phyloP scores from a whole-genome alignment of 257 asterid genomes.

The Buddleja alternifolia region DNA sequence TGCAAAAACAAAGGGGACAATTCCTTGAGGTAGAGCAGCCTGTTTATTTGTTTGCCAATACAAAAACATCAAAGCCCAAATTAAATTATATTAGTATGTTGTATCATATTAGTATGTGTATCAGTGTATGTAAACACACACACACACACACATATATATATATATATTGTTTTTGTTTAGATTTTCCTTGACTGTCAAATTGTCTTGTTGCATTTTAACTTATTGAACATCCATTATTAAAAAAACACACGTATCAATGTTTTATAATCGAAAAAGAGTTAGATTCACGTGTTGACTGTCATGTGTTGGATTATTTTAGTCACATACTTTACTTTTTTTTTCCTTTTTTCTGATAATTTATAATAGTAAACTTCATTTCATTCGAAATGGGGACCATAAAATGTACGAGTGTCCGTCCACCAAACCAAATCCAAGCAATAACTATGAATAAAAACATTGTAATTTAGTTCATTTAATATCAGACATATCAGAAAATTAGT shows the following conservation, averaged over 20 bases:
- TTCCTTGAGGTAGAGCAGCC: conserved; percentile 73
- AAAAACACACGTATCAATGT: not conserved
- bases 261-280: conserved; percentile 18
- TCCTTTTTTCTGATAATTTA: no score
- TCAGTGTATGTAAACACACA: no score
- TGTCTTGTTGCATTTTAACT: conserved; percentile 36
- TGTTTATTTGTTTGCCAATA: conserved; percentile 30
- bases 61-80: not conserved
- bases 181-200: conserved; percentile 32
- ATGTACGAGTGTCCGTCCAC: no score
- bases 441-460: no score
- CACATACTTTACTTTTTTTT: conserved; percentile 34
- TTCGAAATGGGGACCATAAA: conserved; percentile 39
- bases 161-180: not conserved
- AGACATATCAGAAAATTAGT: no score
- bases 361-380: conserved; percentile 30
- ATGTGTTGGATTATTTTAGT: conserved; percentile 40
- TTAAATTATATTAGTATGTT: not conserved
- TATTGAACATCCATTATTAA: conserved; percentile 14
- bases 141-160: no score
- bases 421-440: no score
- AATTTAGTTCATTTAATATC: no score
- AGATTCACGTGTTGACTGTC: conserved; percentile 44
- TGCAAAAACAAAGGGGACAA: conserved; percentile 67
- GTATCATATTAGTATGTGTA: not conserved